Evolutionary conservation across 306 rosid species (phyloP).

Genomic region (Oemleria cerasiformis): DNA sequence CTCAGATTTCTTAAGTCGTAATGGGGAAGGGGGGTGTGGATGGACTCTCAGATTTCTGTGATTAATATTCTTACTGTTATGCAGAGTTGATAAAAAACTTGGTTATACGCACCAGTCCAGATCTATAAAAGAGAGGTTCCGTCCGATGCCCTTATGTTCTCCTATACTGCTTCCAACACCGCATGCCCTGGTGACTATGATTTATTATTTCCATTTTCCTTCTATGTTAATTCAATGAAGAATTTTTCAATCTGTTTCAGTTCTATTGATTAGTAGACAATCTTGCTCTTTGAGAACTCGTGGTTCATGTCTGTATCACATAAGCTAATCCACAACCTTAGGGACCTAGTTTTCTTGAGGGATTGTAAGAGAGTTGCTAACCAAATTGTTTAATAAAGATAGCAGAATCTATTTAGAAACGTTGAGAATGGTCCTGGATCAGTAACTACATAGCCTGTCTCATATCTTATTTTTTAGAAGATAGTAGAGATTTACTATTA

Average conservation of each 20-base stretch:
- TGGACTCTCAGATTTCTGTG: constrained; percentile 17
- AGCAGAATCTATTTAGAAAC: not conserved
- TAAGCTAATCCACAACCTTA: constrained; percentile 1
- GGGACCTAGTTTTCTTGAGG: not conserved
- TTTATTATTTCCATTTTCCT: constrained; percentile 21
- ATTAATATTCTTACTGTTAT: constrained; percentile 19
- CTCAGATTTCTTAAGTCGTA: not conserved
- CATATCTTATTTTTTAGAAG: not conserved
- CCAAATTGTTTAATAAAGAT: not conserved
- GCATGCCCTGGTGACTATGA: constrained; percentile 81
- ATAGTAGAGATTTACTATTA: not conserved
- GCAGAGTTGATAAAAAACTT: constrained; percentile 64
- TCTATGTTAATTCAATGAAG: constrained; percentile 13
- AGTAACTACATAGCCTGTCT: not conserved
- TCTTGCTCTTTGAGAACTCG: constrained; percentile 8
- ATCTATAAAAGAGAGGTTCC: constrained; percentile 69
- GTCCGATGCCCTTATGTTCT: constrained; percentile 92
- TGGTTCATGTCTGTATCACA: not conserved
- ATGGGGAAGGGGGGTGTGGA: not conserved
- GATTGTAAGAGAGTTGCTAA: not conserved
- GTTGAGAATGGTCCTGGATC: not conserved
- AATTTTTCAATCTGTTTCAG: constrained; percentile 17
- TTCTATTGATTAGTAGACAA: constrained; percentile 8
- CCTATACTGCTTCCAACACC: constrained; percentile 91
- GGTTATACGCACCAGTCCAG: constrained; percentile 47